Percentiles rank a stretch among this genome's conserved stretches.
Evolutionary conservation across 2,329 filamentous ascomycete genomes (phyloP).

Genomic region (Colletotrichum filicis): DNA sequence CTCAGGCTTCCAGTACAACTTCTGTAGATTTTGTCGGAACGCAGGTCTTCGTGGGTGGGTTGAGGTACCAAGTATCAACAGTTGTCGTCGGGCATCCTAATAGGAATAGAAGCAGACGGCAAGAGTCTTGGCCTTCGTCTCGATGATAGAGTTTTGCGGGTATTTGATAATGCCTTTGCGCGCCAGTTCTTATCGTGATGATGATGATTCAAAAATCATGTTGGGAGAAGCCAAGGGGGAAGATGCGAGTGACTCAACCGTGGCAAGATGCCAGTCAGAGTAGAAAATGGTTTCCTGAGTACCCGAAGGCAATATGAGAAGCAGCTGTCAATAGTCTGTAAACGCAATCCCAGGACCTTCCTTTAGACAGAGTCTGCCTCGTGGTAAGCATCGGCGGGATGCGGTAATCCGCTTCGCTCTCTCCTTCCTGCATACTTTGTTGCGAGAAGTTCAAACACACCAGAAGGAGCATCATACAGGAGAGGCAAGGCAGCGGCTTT

Average conservation of each 20-base stretch:
- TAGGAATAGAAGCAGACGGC: neutral
- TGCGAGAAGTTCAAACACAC: neutral
- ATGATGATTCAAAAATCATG: neutral
- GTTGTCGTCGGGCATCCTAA: neutral
- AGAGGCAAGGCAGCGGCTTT: neutral
- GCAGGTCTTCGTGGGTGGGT: neutral
- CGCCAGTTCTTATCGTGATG: neutral
- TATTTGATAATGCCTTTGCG: neutral
- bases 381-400: neutral
- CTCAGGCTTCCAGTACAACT: neutral
- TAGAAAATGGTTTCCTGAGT: neutral
- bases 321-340: neutral
- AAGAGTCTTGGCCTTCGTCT: neutral
- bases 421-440: neutral
- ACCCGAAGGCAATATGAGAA: neutral
- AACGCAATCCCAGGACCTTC: neutral
- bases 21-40: neutral
- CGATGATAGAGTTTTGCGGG: neutral
- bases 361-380: neutral
- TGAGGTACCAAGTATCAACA: neutral
- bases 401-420: neutral
- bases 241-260: neutral
- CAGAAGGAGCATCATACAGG: neutral
- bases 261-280: neutral
- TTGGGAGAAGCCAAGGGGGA: neutral